Base-by-base conservation (phyloP, 441 rosid species). In the Eruca vesicaria region DNA sequence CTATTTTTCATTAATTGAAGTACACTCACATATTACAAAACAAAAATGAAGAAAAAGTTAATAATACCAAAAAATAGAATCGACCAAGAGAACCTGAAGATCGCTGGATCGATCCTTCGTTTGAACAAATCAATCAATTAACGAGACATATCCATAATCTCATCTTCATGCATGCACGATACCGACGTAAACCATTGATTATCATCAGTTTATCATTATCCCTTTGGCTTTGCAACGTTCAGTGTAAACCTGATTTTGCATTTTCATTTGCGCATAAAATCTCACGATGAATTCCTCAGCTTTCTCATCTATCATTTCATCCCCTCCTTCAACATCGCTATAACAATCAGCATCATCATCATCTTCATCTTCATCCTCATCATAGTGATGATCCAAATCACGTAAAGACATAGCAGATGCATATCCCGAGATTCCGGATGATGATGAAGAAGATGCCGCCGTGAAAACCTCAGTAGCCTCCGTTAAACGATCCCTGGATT, bases 301-400 rank as follows among this genome's bases (percentile, higher is more conserved):
- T 81, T 88, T 88, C 74, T 59, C 74, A 45, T 88, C 89, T 58
- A 88, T 85, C 89, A 79, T 83, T 33, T 84, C 87, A 26, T 88
- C 87, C 2, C 87, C 90, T 9, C 53, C 84, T n/a, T 70, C 68
- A 18, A 74, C 77, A 59, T 77, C 80, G 18, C 74, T 63, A 32
- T 41, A 64, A 20, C 65, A 56, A n/a, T 62, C 84, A 18, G 55
- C 73, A 48, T 65, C 68, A 16, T 29, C 32, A 29, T 28, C 35
- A 32, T 33, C 36, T 3, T 50, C 56, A 19, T 72, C 81, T 12
- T 71, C 29, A 18, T 64, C 41, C 9, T 76, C 69, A 55, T 71
- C 69, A 9, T 35, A 19, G 14, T 56, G 82, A 70, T 80, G 83
- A 67, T 78, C 85, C 71, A 53, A 4, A 0, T 87, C 92, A 38